Base-by-base conservation (phyloP, 768 basidiomycete species). In the Collybiopsis confluens region DNA sequence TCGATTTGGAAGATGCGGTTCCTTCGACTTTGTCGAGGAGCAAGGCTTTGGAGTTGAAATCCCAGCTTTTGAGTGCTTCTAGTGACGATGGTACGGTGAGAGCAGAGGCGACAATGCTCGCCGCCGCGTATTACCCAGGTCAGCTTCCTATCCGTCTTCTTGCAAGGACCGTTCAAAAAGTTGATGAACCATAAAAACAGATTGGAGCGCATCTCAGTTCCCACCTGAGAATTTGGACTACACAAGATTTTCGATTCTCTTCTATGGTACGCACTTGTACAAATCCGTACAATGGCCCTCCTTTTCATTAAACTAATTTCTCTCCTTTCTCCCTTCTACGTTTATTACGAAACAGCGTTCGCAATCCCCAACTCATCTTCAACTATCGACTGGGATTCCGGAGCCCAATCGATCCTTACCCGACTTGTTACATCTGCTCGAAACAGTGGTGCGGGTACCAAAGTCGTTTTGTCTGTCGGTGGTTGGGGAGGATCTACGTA, bases 401-500 rank as follows among this genome's bases (percentile, higher is more conserved):
- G 78, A 23, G 77, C 78, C 35, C 74, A 74, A 36, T 68, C 73
- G 6, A 70, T 84, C 27, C 73, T 91, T 8, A 70, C 73, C 57
- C 67, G 82, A 30, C 73, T 87, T 15, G 87, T 89, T 24, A 68
- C 68, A 16, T 69, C 68, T 43, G 87, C 80, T 2, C 80, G 80
- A 49, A 75, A 72, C 10, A 80, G 78, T 57, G 79, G 79, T 0
- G 70, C 75, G 26, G 81, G 80, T 1, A 87, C 86, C 42, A 79
- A 80, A 61, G 78, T 90, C 51, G 80, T 84, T 42, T 73, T 89
- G 23, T 82, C 83, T 28, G 76, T 90, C 52, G 87, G 86, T 60
- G 88, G 88, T 2, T 90, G 88, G 89, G 80, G 78, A n/a, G 88
- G 87, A 41, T 76, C 78, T 56, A 64, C 73, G 41, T 85, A 77